Evolutionary conservation across 2,329 filamentous ascomycete species (phyloP).

Genomic region (Cytospora paraplurivora): DNA sequence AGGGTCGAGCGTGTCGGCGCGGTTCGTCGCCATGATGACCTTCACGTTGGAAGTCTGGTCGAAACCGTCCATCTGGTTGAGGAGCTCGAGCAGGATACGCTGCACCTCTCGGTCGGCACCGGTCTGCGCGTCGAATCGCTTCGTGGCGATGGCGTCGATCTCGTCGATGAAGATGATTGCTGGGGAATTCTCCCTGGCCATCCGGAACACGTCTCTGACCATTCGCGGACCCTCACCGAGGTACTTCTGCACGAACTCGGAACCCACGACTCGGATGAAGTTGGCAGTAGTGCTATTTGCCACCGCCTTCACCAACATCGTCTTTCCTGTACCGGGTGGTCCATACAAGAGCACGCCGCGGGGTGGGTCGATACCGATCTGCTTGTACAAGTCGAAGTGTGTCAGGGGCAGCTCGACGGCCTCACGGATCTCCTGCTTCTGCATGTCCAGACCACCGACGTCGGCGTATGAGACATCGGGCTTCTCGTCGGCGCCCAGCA

Average conservation of each 20-base stretch:
- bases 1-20: slow-evolving; percentile 94
- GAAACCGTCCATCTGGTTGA: slow-evolving; percentile 99
- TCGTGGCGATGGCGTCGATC: slow-evolving; percentile 97
- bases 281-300: slow-evolving; percentile 97
- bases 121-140: slow-evolving; percentile 98
- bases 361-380: slow-evolving; percentile 98
- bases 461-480: slow-evolving; percentile 97
- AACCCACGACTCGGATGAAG: slow-evolving; percentile 97
- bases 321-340: slow-evolving; percentile 94
- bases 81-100: slow-evolving; percentile 92
- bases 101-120: slow-evolving; percentile 98
- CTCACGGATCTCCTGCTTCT: slow-evolving; percentile 99
- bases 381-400: slow-evolving; percentile 98
- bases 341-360: slow-evolving; percentile 96
- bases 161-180: slow-evolving; percentile 99
- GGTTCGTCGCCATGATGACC: slow-evolving; percentile 99
- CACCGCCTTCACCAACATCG: slow-evolving; percentile 96
- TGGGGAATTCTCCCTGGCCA: slow-evolving; percentile 97
- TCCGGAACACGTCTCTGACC: slow-evolving; percentile 98
- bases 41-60: slow-evolving; percentile 99
- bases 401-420: slow-evolving; percentile 95
- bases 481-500: slow-evolving; percentile 96
- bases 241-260: slow-evolving; percentile 99
- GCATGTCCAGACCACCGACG: slow-evolving; percentile 97
- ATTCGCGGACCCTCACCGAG: slow-evolving; percentile 96